These are phyloP conservation scores for Kwoniella sp. DNA, from an alignment of 768 basidiomycete genomes.

Conservation along the genomic window DNA sequence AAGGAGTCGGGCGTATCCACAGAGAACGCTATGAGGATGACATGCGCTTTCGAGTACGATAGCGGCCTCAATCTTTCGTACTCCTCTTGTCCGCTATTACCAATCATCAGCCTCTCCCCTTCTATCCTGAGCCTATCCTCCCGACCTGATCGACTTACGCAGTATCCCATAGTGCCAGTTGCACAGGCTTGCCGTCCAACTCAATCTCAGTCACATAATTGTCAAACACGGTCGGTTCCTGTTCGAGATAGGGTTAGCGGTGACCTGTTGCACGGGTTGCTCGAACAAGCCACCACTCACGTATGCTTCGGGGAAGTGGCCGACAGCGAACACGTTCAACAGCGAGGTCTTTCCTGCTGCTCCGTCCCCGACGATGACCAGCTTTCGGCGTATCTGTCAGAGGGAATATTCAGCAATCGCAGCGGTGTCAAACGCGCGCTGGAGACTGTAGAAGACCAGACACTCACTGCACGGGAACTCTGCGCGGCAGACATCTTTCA, in stretches of 20 bases:
- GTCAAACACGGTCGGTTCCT: conserved; percentile 79
- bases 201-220: conserved; percentile 99
- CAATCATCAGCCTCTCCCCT: neutral
- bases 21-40: conserved; percentile 95
- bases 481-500: too few species aligned
- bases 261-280: neutral
- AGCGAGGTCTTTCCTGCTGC: conserved; percentile 77
- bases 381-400: conserved; percentile 83
- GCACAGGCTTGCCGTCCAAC: conserved; percentile 94
- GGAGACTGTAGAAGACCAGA: too few species aligned
- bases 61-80: conserved; percentile 96
- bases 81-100: conserved; percentile 85
- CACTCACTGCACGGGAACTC: too few species aligned
- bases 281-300: conserved; percentile 12
- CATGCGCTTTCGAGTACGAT: conserved; percentile 97
- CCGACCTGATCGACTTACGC: conserved; percentile 63
- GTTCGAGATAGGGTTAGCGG: conserved; percentile 14
- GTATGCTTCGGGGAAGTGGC: conserved; percentile 47
- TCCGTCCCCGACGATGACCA: conserved; percentile 91
- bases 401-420: neutral
- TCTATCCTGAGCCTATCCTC: neutral
- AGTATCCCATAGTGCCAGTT: conserved; percentile 97
- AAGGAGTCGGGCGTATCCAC: conserved; percentile 95
- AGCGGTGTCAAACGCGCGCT: too few species aligned
- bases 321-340: conserved; percentile 41